phyloP scores from a whole-genome alignment of 2,329 filamentous ascomycete species.

The Colletotrichum gloeosporioides region DNA sequence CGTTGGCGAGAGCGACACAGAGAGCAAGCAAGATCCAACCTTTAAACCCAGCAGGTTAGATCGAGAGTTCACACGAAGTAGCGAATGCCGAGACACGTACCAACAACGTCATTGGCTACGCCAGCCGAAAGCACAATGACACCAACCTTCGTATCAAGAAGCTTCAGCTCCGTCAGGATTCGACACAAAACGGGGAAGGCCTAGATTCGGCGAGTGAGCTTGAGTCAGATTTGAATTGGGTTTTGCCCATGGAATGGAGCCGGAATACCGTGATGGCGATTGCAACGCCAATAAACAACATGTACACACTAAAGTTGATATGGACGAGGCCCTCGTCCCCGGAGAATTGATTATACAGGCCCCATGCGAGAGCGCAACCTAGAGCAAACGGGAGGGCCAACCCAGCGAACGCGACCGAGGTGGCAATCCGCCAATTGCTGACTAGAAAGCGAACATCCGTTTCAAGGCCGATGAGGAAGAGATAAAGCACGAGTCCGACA shows the following conservation, averaged over 20 bases:
- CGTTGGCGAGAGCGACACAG: constrained; percentile 92
- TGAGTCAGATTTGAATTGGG: background rate
- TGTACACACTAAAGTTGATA: constrained; percentile 61
- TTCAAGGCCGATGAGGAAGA: constrained; percentile 89
- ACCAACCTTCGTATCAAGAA: constrained; percentile 83
- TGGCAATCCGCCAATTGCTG: constrained; percentile 80
- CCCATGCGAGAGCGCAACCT: constrained; percentile 81
- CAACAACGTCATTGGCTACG: constrained; percentile 83
- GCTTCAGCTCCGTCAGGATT: constrained; percentile 88
- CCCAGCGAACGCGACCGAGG: constrained; percentile 78
- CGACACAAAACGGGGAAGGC: constrained; percentile 91
- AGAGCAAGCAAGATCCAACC: constrained; percentile 88
- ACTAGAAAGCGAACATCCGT: constrained; percentile 80
- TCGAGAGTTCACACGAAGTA: constrained; percentile 34
- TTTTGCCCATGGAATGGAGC: too few relatives aligned
- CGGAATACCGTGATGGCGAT: constrained; percentile 77
- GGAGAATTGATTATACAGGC: constrained; percentile 77
- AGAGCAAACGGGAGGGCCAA: constrained; percentile 85
- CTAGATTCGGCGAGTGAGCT: constrained; percentile 7
- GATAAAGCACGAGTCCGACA: constrained; percentile 80
- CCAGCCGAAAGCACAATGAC: constrained; percentile 89
- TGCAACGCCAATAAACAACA: constrained; percentile 86
- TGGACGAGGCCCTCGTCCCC: constrained; percentile 40
- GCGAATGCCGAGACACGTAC: constrained; percentile 68
- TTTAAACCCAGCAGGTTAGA: constrained; percentile 51